phyloP scores from a whole-genome alignment of 805 yeast species.

The Sugiyamaella marilandica region DNA sequence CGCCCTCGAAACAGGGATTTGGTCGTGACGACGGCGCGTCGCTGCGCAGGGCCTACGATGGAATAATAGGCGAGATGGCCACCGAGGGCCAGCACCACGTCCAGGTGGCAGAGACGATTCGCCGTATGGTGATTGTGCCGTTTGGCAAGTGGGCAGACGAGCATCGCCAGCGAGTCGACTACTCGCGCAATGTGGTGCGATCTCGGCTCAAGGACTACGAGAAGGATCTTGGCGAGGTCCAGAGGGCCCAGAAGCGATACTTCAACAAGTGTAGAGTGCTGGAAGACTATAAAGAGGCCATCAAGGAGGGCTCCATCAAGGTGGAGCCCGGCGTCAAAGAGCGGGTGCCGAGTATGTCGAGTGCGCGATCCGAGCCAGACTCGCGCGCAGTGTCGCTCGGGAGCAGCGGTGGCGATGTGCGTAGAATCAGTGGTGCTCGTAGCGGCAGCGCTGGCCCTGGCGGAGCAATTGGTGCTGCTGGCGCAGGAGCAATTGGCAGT shows the following conservation, averaged over 20 bases:
- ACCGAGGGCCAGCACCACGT: conserved; percentile 57
- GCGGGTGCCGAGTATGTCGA: not conserved
- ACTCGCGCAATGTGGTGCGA: conserved; percentile 50
- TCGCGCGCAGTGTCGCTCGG: not conserved
- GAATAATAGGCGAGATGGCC: conserved; percentile 49
- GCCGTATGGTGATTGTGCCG: conserved; percentile 58
- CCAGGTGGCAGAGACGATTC: conserved; percentile 58
- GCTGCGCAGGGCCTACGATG: conserved; percentile 57
- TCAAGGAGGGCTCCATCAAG: not conserved
- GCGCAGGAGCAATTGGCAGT: too few species aligned
- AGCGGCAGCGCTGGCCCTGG: not conserved
- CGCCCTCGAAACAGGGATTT: conserved; percentile 39
- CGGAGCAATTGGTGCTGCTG: not conserved
- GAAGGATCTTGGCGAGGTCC: conserved; percentile 45
- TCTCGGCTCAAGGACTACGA: conserved; percentile 51
- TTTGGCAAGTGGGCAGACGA: conserved; percentile 71
- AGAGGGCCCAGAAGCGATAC: conserved; percentile 57
- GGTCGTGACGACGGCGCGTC: conserved; percentile 61
- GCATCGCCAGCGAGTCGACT: conserved; percentile 61
- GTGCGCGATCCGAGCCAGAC: not conserved
- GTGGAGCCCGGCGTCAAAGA: not conserved
- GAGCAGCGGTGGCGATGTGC: too few species aligned
- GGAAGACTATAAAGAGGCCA: conserved; percentile 58
- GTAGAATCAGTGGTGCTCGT: not conserved
- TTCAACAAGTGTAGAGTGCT: conserved; percentile 71